Evolutionary conservation across 306 rosid species (phyloP).

Genomic region (Prinsepia uniflora): DNA sequence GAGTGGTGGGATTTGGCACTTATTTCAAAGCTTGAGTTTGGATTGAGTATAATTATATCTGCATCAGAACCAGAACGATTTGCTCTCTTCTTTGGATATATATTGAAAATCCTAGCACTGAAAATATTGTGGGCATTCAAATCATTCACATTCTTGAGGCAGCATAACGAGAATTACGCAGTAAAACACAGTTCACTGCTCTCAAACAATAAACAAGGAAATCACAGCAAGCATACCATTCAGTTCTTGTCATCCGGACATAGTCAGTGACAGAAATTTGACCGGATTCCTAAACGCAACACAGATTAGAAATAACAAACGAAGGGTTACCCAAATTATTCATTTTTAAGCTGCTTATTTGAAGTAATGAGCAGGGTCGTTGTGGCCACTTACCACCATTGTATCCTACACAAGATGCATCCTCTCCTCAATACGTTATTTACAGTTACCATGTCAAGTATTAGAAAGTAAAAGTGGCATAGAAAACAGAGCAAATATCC

Average conservation of each 20-base stretch:
- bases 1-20: constrained; percentile 79
- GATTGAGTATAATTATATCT: constrained; percentile 85
- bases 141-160: constrained; percentile 7
- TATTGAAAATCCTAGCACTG: constrained; percentile 90
- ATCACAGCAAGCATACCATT: constrained; percentile 49
- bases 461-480: constrained; percentile 17
- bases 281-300: constrained; percentile 71
- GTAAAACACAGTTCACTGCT: background rate
- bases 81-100: constrained; percentile 84
- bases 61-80: constrained; percentile 88
- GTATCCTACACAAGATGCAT: constrained; percentile 93
- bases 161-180: constrained; percentile 16
- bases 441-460: constrained; percentile 26
- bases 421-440: constrained; percentile 86
- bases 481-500: too few species aligned
- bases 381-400: constrained; percentile 73
- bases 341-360: constrained; percentile 5
- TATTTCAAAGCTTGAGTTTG: constrained; percentile 79
- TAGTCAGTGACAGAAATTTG: constrained; percentile 78
- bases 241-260: constrained; percentile 81
- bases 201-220: constrained; percentile 7
- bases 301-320: background rate
- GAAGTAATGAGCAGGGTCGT: constrained; percentile 21
- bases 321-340: constrained; percentile 11
- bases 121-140: constrained; percentile 18